Percentiles rank a stretch among this genome's conserved stretches.
phyloP scores from a whole-genome alignment of 2,329 filamentous ascomycete species.

The Fusarium gaditjirri region DNA sequence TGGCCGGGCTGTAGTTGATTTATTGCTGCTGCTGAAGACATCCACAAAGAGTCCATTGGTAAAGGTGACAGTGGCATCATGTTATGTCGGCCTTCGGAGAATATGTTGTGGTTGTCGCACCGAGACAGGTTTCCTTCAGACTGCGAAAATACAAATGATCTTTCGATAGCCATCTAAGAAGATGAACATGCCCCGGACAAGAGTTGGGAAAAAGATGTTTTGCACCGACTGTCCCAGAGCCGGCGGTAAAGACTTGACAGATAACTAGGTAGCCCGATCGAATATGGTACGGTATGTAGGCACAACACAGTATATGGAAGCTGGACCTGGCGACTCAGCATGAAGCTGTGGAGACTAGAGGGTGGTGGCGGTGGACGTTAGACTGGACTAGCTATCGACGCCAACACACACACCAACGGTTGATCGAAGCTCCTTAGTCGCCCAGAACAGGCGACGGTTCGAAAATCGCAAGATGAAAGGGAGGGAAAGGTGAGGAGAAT shows the following conservation, averaged over 20 bases:
- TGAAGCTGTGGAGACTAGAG: slow-evolving; percentile 43
- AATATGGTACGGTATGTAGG: slow-evolving; percentile 17
- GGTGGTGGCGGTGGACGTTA: slow-evolving; percentile 43
- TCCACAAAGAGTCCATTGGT: slow-evolving; percentile 47
- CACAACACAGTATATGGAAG: slow-evolving; percentile 22
- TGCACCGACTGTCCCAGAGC: slow-evolving; percentile 5
- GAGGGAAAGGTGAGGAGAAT: slow-evolving; percentile 43
- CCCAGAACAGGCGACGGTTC: slow-evolving; percentile 40
- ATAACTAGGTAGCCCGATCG: slow-evolving; percentile 26
- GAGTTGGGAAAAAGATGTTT: slow-evolving; percentile 18
- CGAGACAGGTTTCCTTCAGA: slow-evolving; percentile 57
- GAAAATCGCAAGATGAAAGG: slow-evolving; percentile 40
- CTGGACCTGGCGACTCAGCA: slow-evolving; percentile 37
- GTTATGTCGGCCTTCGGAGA: slow-evolving; percentile 51
- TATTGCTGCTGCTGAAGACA: slow-evolving; percentile 34
- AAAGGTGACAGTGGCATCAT: slow-evolving; percentile 48
- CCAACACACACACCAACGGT: slow-evolving; percentile 45
- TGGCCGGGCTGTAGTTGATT: slow-evolving; percentile 57
- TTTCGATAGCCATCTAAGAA: slow-evolving; percentile 59
- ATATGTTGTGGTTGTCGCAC: slow-evolving; percentile 58
- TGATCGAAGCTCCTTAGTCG: slow-evolving; percentile 45
- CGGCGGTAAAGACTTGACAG: slow-evolving; percentile 29
- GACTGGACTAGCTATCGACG: slow-evolving; percentile 43
- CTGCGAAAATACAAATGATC: slow-evolving; percentile 54
- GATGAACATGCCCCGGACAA: slow-evolving; percentile 6